Evolutionary conservation across 352 stramenopile genomes (phyloP), one percentile per base, ranked within the genome.

Genomic region (Blastocystis sp.): DNA sequence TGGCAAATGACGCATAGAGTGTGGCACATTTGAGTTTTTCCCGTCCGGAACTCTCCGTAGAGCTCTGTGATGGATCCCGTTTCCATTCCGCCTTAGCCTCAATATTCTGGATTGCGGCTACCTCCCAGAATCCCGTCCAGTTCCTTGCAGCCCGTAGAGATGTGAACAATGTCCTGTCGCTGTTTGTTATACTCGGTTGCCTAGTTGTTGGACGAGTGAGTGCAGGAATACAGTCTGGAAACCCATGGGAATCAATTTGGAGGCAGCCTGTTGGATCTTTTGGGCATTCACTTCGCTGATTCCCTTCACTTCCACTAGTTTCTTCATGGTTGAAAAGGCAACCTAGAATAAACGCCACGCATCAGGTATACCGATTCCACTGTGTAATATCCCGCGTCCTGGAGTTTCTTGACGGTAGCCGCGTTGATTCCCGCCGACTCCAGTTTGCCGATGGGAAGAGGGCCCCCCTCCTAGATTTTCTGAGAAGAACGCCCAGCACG

Each of bases 21-120:
- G 87, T 99, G 96, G 87, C 96, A 99, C 51, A 99, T 88, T 88
- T 99, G 96, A 9, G 96, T 99, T 89, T 99, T 99, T 44, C 96
- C 96, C 18, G 95, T 98, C 18, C 96, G 92, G 89, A 99, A 99
- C 88, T 99, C 96, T 57, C 96, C 96, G 91, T 98, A 99, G 8
- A 99, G 89, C 88, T 98, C 95, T 0, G 95, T 98, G 77, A 98
- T 96, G 21, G 92, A 97, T 0, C 94, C 94, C 9, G 96, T 99
- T 88, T 99, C 96, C 73, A 99, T 96, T 21, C 96, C 96, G 48
- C 96, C 95, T 90, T 67, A 44, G 14, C 21, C 9, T 56, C 16
- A 56, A 54, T 21, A 84, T 4, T 48, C 27, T 14, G 6, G 76
- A 42, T 56, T 57, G 63, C 42, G 57, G n/a, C 38, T 51, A 92